Evolutionary conservation across 176 grass and related monocot species (phyloP).

Genomic region (Thalia dealbata): DNA sequence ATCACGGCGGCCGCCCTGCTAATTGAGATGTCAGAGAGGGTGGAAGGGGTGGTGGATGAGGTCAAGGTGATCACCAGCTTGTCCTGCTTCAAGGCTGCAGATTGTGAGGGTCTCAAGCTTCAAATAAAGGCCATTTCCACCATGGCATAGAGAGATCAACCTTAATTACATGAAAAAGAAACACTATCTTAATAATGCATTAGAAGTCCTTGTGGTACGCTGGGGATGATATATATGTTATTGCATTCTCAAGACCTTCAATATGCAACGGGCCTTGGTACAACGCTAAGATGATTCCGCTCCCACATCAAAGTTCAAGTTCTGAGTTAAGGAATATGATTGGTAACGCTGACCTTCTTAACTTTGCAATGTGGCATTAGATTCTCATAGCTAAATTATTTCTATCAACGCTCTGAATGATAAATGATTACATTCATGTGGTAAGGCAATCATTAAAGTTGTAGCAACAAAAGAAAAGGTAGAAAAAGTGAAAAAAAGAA

Average conservation of each 20-base stretch:
- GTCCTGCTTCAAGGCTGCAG: neutral
- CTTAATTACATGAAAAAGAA: too few relatives aligned
- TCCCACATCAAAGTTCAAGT: too few relatives aligned
- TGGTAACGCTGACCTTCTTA: too few relatives aligned
- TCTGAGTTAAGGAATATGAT: too few relatives aligned
- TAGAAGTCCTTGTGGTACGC: too few relatives aligned
- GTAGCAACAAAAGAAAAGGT: neutral
- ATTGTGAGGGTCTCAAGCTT: neutral
- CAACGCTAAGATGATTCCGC: too few relatives aligned
- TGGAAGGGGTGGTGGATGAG: slow-evolving; percentile 49
- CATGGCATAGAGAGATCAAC: neutral
- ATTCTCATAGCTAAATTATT: neutral
- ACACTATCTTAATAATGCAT: too few relatives aligned
- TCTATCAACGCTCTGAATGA: neutral
- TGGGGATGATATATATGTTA: too few relatives aligned
- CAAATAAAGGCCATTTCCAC: neutral
- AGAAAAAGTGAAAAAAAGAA: neutral
- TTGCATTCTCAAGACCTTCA: too few relatives aligned
- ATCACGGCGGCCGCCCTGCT: slow-evolving; percentile 64
- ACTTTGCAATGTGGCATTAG: neutral
- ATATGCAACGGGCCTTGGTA: too few relatives aligned
- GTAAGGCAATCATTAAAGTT: neutral
- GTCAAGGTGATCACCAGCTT: slow-evolving; percentile 10
- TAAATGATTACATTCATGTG: neutral
- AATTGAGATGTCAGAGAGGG: slow-evolving; percentile 53